Conservation (phyloP, 2,329 filamentous ascomycete genomes). For the Fusarium marasasianum region DNA sequence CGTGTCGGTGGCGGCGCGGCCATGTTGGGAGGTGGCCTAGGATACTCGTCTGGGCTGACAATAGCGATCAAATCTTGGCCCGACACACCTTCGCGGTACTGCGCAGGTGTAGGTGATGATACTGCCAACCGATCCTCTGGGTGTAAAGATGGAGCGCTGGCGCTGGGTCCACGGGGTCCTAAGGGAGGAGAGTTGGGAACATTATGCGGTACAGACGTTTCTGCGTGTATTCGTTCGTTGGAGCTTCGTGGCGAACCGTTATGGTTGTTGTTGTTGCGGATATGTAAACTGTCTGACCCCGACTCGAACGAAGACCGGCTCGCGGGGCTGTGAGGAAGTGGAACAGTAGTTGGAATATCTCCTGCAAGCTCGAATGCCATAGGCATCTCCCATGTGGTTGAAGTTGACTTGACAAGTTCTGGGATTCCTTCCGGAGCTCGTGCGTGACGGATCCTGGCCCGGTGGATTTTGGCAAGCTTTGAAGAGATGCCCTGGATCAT, state of each 20-base stretch:
- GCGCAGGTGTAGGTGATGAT: slow-evolving; percentile 65
- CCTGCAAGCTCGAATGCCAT: slow-evolving; percentile 68
- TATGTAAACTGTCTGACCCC: slow-evolving; percentile 59
- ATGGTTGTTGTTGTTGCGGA: slow-evolving; percentile 45
- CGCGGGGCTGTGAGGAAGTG: slow-evolving; percentile 50
- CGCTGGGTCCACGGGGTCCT: slow-evolving; percentile 41
- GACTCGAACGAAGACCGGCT: slow-evolving; percentile 68
- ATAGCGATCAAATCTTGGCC: slow-evolving; percentile 77
- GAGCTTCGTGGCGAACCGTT: slow-evolving; percentile 61
- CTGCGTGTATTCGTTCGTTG: slow-evolving; percentile 54
- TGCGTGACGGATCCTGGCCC: slow-evolving; percentile 76
- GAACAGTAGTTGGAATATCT: slow-evolving; percentile 57
- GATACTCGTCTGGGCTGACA: slow-evolving; percentile 66
- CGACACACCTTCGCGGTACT: slow-evolving; percentile 62
- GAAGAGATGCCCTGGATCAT: slow-evolving; percentile 80
- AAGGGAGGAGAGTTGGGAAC: slow-evolving; percentile 41
- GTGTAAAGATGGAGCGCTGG: slow-evolving; percentile 44
- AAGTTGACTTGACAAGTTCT: slow-evolving; percentile 55
- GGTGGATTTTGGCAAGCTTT: slow-evolving; percentile 85
- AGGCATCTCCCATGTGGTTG: slow-evolving; percentile 54
- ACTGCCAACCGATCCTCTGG: slow-evolving; percentile 64
- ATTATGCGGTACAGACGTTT: slow-evolving; percentile 43
- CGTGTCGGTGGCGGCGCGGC: slow-evolving; percentile 45
- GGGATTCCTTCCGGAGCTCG: slow-evolving; percentile 54
- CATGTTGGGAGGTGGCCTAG: slow-evolving; percentile 51